Conservation (phyloP, 345 rosid genomes). For the Dovyalis caffra region DNA sequence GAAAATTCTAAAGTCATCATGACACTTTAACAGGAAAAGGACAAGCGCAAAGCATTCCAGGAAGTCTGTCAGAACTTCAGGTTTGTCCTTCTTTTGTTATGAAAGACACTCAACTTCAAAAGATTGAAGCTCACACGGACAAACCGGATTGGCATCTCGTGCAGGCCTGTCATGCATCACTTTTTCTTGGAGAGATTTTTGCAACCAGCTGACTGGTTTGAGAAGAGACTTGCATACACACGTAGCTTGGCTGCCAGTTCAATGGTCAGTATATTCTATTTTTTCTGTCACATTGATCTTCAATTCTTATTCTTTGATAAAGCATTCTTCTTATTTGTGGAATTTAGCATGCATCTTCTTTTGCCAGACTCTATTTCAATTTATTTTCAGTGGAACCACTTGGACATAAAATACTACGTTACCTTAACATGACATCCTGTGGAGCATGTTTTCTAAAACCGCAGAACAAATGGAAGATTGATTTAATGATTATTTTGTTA, state of each 20-base stretch:
- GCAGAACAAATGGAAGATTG: background rate
- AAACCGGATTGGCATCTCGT: conserved; percentile 25
- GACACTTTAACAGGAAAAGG: conserved; percentile 51
- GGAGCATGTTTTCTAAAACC: background rate
- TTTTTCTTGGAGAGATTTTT: conserved; percentile 86
- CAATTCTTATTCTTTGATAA: background rate
- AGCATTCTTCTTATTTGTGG: background rate
- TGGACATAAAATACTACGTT: background rate
- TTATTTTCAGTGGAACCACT: background rate
- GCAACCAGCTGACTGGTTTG: conserved; percentile 98
- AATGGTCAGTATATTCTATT: conserved; percentile 54
- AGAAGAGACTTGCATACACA: conserved; percentile 93
- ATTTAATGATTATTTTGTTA: background rate
- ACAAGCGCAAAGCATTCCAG: conserved; percentile 77
- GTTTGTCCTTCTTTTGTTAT: conserved; percentile 36
- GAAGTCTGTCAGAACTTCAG: conserved; percentile 89
- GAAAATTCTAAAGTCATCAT: background rate
- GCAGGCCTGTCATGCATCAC: conserved; percentile 97
- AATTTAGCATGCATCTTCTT: background rate
- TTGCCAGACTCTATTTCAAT: background rate
- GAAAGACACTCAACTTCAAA: conserved; percentile 3
- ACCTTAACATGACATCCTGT: background rate
- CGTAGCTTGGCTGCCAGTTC: conserved; percentile 96
- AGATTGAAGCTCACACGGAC: conserved; percentile 1
- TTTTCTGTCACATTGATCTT: background rate